Evolutionary conservation across 1,139 yeast species (phyloP).

Genomic region (Pichia terricola): DNA sequence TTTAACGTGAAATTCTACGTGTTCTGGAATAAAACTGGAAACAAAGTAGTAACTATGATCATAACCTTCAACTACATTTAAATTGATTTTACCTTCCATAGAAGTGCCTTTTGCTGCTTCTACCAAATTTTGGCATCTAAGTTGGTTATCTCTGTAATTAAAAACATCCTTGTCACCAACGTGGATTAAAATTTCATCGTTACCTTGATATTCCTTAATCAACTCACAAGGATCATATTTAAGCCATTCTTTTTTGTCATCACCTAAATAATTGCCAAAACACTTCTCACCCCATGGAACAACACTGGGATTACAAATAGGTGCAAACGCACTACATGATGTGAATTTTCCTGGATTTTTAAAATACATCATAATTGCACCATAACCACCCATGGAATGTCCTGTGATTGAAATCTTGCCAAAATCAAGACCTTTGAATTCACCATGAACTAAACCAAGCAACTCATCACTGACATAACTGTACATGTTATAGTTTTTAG

Average conservation of each 20-base stretch:
- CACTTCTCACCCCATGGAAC: slow-evolving; percentile 86
- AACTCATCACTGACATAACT: slow-evolving; percentile 72
- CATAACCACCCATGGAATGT: slow-evolving; percentile 98
- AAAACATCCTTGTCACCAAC: slow-evolving; percentile 74
- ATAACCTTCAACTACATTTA: slow-evolving; percentile 68
- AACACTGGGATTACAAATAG: slow-evolving; percentile 69
- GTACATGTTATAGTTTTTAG: slow-evolving; percentile 73
- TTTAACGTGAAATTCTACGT: slow-evolving; percentile 67
- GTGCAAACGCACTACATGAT: slow-evolving; percentile 87
- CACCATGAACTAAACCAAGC: slow-evolving; percentile 36
- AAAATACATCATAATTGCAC: slow-evolving; percentile 74
- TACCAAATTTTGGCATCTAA: slow-evolving; percentile 66
- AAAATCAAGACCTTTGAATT: slow-evolving; percentile 44
- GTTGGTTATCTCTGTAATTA: slow-evolving; percentile 50
- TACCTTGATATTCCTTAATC: slow-evolving; percentile 46
- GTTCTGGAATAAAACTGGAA: slow-evolving; percentile 71
- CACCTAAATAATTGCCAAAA: slow-evolving; percentile 69
- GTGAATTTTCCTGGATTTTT: slow-evolving; percentile 65
- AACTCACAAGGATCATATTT: slow-evolving; percentile 76
- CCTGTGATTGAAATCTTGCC: slow-evolving; percentile 69
- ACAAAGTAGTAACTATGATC: slow-evolving; percentile 90
- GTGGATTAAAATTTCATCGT: slow-evolving; percentile 59
- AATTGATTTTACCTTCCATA: slow-evolving; percentile 52
- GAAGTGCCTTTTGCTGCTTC: slow-evolving; percentile 50
- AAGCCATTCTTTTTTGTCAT: slow-evolving; percentile 49